Evolutionary conservation across 1,284 basidiomycete genomes (phyloP), one percentile per base, ranked within the genome.

Genomic region (Bondarzewia mesenterica): DNA sequence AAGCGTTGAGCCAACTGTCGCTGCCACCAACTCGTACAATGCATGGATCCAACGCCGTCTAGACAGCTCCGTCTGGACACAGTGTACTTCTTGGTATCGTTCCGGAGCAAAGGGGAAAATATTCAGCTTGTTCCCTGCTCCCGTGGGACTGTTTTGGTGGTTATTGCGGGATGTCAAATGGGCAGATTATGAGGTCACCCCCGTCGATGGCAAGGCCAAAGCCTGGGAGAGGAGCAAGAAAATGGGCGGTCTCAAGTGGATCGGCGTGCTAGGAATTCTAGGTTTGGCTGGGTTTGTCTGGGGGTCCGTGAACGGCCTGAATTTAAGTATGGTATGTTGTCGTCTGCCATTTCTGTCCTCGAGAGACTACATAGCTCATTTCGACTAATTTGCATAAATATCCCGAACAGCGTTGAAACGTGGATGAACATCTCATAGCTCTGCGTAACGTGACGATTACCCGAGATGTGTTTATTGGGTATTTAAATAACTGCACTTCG

Each of bases 61-160:
- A 12, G 47, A 61, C 0, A 50, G 56, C 12, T 68, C 72, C 18
- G 66, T 72, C 5, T 74, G 65, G 50, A 55, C 62, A 10, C 51
- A 61, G 16, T 74, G 72, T 54, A 42, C 51, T 8, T 72, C 70
- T n/a, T 73, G 67, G 65, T 73, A 72, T 53, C 64, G 68, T 12
- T 54, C 52, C 25, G 62, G 56, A 5, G 53, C 60, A 3, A 50
- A 52, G 14, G 69, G 65, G 8, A 67, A 67, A n/a, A 57, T 68
- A 5, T 55, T 61, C 14, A 63, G 52, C 45, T 63, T 65, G 7
- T 73, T 72, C 53, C 71, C 72, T 16, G 70, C 71, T 4, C 52
- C 61, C 18, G 49, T 57, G 39, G 48, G 53, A 5, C 49, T 61
- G 41, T 61, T 63, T 35, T 64, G 63, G 61, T 69, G 65, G 64